phyloP scores from a whole-genome alignment of 257 asterid genomes.

The Oldenlandia corymbosa region DNA sequence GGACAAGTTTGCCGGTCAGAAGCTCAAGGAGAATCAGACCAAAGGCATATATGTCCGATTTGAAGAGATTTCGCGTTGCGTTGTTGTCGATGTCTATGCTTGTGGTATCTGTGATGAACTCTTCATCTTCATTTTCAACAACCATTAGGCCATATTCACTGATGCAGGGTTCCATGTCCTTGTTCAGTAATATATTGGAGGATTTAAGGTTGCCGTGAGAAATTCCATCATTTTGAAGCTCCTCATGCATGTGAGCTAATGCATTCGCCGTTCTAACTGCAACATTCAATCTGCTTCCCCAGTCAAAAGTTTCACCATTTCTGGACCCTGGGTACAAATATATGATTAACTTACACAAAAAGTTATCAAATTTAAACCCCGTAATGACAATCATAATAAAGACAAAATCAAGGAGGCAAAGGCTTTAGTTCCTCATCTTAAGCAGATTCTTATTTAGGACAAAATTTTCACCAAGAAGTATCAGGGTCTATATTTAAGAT shows the following conservation, averaged over 20 bases:
- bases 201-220: conserved; percentile 72
- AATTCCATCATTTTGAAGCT: conserved; percentile 41
- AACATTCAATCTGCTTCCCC: conserved; percentile 49
- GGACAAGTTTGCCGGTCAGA: conserved; percentile 57
- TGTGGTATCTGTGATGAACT: conserved; percentile 17
- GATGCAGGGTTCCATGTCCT: conserved; percentile 49
- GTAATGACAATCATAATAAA: too few species aligned
- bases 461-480: too few species aligned
- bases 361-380: too few species aligned
- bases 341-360: too few species aligned
- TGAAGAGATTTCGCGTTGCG: conserved; percentile 16
- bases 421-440: too few species aligned
- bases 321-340: conserved; percentile 38
- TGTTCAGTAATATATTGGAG: conserved; percentile 52
- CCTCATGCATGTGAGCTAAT: conserved; percentile 55
- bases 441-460: too few species aligned
- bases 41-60: conserved; percentile 43
- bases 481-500: too few species aligned
- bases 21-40: conserved; percentile 67
- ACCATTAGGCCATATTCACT: conserved; percentile 62
- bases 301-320: conserved; percentile 32
- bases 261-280: conserved; percentile 49
- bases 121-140: conserved; percentile 25
- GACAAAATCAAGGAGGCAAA: too few species aligned
- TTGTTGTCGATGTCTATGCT: not conserved